A percentile compares a stretch with the other conserved stretches of the same genome.
Conservation (phyloP, 495 filamentous ascomycete genomes). For the Ramalina intermedia region DNA sequence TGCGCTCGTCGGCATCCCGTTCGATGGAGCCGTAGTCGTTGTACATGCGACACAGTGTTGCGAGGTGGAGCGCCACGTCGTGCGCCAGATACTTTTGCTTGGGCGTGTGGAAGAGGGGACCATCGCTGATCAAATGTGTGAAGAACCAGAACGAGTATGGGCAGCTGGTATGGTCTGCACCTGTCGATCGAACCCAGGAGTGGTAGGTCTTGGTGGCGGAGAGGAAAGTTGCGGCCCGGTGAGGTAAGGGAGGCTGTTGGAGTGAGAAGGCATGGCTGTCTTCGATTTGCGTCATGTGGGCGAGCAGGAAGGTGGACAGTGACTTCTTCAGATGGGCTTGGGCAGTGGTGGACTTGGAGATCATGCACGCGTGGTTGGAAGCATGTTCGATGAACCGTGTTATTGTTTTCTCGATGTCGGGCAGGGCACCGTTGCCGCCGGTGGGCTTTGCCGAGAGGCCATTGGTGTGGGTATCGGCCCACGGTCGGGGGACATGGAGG, state of each 20-base stretch:
- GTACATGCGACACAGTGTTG: slow-evolving; percentile 27
- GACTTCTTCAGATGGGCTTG: background rate
- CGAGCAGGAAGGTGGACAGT: slow-evolving; percentile 12
- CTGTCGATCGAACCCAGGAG: slow-evolving; percentile 24
- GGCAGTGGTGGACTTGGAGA: too few relatives aligned
- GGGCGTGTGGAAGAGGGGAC: slow-evolving; percentile 4
- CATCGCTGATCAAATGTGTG: slow-evolving; percentile 15
- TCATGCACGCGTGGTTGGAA: too few relatives aligned
- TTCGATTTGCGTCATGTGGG: slow-evolving; percentile 17
- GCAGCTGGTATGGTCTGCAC: slow-evolving; percentile 25
- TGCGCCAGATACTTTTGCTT: slow-evolving; percentile 20
- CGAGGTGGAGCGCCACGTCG: slow-evolving; percentile 19
- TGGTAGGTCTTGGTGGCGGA: background rate
- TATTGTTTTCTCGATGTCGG: too few relatives aligned
- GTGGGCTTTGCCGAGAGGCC: background rate
- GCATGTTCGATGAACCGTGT: too few relatives aligned
- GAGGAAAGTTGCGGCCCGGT: background rate
- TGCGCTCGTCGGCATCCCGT: slow-evolving; percentile 23
- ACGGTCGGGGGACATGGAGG: too few relatives aligned
- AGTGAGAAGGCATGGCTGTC: slow-evolving; percentile 11
- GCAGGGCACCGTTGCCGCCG: background rate
- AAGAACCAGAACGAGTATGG: slow-evolving; percentile 25
- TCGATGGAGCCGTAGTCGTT: slow-evolving; percentile 26
- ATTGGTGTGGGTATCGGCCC: too few relatives aligned
- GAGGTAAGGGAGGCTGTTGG: too few relatives aligned